Evolutionary conservation across 306 rosid genomes (phyloP).

Genomic region (Ormosia semicastrata): DNA sequence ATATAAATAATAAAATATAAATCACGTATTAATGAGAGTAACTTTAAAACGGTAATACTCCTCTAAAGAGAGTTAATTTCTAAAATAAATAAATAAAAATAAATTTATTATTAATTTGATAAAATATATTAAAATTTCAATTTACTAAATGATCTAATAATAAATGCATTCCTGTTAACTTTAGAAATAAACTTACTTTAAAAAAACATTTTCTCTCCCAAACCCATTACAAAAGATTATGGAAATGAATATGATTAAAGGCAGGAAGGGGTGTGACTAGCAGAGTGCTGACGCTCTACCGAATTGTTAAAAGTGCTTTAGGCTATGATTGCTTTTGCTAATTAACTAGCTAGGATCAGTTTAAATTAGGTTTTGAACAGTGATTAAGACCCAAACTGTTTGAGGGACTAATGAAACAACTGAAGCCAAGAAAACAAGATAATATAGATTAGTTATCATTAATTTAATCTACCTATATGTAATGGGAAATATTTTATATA

Average conservation of each 20-base stretch:
- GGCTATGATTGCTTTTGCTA: conserved; percentile 1
- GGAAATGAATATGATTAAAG: conserved; percentile 39
- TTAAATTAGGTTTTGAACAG: conserved; percentile 28
- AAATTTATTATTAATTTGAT: too few relatives aligned
- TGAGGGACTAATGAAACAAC: conserved; percentile 25
- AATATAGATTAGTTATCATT: conserved; percentile 10
- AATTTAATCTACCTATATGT: background rate
- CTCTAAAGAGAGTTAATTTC: too few relatives aligned
- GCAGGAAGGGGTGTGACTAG: conserved; percentile 21
- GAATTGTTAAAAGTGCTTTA: conserved; percentile 16
- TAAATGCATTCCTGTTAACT: too few relatives aligned
- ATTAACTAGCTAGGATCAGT: conserved; percentile 12
- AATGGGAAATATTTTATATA: too few relatives aligned
- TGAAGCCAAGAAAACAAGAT: conserved; percentile 16
- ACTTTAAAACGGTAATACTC: background rate
- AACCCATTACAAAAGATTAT: conserved; percentile 26
- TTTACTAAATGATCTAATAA: too few relatives aligned
- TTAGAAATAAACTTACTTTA: too few relatives aligned
- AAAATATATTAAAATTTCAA: too few relatives aligned
- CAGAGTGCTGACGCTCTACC: conserved; percentile 15
- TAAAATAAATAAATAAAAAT: too few relatives aligned
- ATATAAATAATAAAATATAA: background rate
- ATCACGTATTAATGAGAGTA: background rate
- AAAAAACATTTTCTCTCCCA: background rate
- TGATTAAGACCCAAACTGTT: conserved; percentile 23